Conservation (phyloP, 1,284 basidiomycete genomes). For the Ganoderma multipileum region DNA sequence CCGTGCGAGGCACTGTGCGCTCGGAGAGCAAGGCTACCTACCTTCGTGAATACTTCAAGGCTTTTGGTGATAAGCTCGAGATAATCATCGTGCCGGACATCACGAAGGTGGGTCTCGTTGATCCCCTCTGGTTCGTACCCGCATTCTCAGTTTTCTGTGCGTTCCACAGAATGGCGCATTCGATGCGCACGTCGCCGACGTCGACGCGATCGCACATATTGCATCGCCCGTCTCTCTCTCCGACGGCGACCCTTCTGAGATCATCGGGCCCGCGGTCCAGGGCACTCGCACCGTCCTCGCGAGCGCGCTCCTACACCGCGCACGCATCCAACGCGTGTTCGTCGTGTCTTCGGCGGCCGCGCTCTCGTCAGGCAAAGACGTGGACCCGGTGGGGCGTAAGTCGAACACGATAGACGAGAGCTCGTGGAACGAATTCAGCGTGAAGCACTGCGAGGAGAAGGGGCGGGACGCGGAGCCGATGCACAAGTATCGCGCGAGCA, state of each 20-base stretch:
- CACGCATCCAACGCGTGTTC: constrained; percentile 65
- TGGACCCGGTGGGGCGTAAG: constrained; percentile 35
- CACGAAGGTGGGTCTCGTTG: constrained; percentile 32
- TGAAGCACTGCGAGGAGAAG: constrained; percentile 54
- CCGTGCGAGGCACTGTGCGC: constrained; percentile 45
- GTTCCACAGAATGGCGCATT: constrained; percentile 43
- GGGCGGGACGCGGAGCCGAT: constrained; percentile 50
- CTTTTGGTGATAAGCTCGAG: constrained; percentile 50
- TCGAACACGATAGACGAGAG: constrained; percentile 44
- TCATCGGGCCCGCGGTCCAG: constrained; percentile 40
- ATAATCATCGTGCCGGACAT: constrained; percentile 46
- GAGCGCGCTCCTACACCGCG: constrained; percentile 42
- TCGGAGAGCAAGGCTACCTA: constrained; percentile 50
- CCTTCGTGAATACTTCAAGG: constrained; percentile 52
- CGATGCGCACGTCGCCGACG: constrained; percentile 48
- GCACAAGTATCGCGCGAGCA: constrained; percentile 62
- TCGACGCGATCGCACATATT: constrained; percentile 52
- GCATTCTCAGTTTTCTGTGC: neutral
- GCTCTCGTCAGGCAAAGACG: neutral
- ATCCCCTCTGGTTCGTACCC: neutral
- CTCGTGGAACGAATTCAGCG: constrained; percentile 70
- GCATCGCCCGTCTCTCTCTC: constrained; percentile 49
- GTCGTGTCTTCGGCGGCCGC: constrained; percentile 64
- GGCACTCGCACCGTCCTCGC: constrained; percentile 37
- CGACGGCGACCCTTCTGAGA: constrained; percentile 43